A percentile compares a stretch with the other conserved stretches of the same genome.
Conservation (phyloP, 2,329 filamentous ascomycete species). For the Cercospora citrullina region DNA sequence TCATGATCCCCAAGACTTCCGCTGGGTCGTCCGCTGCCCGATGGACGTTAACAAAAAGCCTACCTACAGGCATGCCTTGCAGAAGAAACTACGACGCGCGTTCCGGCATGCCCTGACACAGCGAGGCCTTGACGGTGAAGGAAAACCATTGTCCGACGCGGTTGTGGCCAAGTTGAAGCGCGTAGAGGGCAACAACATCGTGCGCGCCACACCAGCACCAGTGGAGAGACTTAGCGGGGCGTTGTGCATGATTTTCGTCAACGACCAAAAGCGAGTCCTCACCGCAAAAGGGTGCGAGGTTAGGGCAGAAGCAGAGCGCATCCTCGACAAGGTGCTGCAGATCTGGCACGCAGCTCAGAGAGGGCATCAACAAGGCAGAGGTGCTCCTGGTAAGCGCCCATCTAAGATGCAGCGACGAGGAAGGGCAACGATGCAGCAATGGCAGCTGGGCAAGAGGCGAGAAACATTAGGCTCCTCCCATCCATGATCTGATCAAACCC, state of each 20-base stretch:
- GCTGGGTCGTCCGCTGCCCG: conserved; percentile 48
- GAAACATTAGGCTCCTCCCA: background rate
- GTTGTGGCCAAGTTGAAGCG: background rate
- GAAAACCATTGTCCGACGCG: conserved; percentile 20
- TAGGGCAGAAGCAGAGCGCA: conserved; percentile 13
- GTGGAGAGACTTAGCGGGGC: conserved; percentile 22
- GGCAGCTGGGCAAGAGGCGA: conserved; percentile 1
- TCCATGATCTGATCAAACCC: background rate
- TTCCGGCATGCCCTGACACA: conserved; percentile 49
- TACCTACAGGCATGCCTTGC: conserved; percentile 50
- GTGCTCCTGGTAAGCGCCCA: background rate
- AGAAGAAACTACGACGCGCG: conserved; percentile 47
- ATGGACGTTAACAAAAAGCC: conserved; percentile 41
- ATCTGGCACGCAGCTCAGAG: conserved; percentile 10
- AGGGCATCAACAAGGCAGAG: background rate
- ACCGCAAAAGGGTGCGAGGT: conserved; percentile 26
- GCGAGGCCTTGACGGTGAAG: conserved; percentile 47
- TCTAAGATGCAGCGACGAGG: background rate
- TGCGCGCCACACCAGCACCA: background rate
- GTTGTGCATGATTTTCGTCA: conserved; percentile 21
- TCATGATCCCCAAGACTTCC: conserved; percentile 45
- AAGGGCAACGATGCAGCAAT: background rate
- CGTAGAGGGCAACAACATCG: background rate
- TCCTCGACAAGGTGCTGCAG: conserved; percentile 14
- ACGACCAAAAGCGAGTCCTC: conserved; percentile 23